Conservation (phyloP, 495 filamentous ascomycete genomes). For the Daldinia childiae region DNA sequence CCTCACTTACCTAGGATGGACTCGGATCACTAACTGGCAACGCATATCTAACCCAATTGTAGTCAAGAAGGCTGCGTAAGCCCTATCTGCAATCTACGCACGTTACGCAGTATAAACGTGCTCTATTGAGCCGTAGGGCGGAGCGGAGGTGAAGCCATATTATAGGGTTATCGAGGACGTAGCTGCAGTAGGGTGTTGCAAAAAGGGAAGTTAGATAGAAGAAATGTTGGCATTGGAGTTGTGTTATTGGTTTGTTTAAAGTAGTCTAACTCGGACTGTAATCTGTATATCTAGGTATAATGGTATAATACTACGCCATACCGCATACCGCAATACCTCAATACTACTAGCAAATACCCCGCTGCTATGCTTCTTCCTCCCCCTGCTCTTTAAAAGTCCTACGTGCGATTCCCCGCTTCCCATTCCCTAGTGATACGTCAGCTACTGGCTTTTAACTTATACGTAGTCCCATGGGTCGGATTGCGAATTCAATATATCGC, state of each 20-base stretch:
- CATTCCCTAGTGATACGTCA: conserved; percentile 21
- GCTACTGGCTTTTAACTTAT: conserved; percentile 2
- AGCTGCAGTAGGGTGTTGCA: conserved; percentile 14
- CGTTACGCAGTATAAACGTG: conserved; percentile 1
- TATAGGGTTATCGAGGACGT: conserved; percentile 9
- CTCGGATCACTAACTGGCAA: conserved; percentile 21
- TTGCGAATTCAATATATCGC: conserved; percentile 24
- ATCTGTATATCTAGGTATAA: conserved; percentile 14
- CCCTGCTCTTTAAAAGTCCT: conserved; percentile 16
- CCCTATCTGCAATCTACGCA: conserved; percentile 22
- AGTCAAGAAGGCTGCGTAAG: conserved; percentile 41
- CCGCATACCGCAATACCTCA: neutral
- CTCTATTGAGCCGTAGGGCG: conserved; percentile 18
- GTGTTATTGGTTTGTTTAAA: conserved; percentile 20
- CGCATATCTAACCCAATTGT: conserved; percentile 4
- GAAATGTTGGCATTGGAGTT: neutral
- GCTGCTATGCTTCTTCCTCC: conserved; percentile 8
- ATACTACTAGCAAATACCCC: conserved; percentile 22
- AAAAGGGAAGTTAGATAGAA: conserved; percentile 38
- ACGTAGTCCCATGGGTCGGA: conserved; percentile 16
- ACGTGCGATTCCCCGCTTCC: conserved; percentile 18
- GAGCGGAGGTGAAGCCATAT: conserved; percentile 27
- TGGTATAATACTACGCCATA: neutral
- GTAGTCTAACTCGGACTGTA: neutral
- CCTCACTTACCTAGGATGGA: conserved; percentile 3